A percentile compares a stretch with the other conserved stretches of the same genome.
phyloP scores from a whole-genome alignment of 1,284 basidiomycete genomes.

The Naganishia sp. region DNA sequence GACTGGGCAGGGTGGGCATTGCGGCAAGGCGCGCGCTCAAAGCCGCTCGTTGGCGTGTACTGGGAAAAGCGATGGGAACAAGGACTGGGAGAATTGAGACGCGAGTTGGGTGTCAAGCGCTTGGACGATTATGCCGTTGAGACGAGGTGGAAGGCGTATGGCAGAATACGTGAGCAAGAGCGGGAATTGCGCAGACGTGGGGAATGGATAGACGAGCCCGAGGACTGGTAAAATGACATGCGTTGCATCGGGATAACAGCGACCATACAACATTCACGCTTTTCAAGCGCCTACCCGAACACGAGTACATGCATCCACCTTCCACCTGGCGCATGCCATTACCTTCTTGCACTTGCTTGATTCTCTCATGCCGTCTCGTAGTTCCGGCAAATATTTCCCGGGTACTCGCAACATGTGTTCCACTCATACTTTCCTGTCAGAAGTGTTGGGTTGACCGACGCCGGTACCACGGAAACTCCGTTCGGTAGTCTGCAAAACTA shows the following conservation, averaged over 20 bases:
- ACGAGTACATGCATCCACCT: neutral
- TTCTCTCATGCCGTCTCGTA: slow-evolving; percentile 6
- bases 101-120: slow-evolving; percentile 69
- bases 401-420: neutral
- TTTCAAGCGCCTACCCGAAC: too few species aligned
- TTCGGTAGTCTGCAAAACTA: too few species aligned
- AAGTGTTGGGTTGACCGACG: neutral
- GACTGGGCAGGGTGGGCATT: slow-evolving; percentile 92
- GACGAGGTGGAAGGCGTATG: slow-evolving; percentile 53
- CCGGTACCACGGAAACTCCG: too few species aligned
- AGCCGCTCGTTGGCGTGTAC: slow-evolving; percentile 82
- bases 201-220: slow-evolving; percentile 53
- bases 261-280: too few species aligned
- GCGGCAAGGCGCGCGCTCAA: slow-evolving; percentile 70
- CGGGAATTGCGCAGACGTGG: slow-evolving; percentile 47
- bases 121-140: slow-evolving; percentile 45
- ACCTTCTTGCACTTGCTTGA: slow-evolving; percentile 11
- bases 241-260: neutral
- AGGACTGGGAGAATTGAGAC: slow-evolving; percentile 74
- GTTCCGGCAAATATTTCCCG: neutral
- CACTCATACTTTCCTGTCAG: neutral
- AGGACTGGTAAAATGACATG: slow-evolving; percentile 44
- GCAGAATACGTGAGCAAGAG: slow-evolving; percentile 51
- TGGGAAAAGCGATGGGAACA: slow-evolving; percentile 96
- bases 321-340: neutral